These are phyloP conservation scores for Sporothrix dimorphospora DNA, from an alignment of 2,329 filamentous ascomycete species.

Conservation along the genomic window DNA sequence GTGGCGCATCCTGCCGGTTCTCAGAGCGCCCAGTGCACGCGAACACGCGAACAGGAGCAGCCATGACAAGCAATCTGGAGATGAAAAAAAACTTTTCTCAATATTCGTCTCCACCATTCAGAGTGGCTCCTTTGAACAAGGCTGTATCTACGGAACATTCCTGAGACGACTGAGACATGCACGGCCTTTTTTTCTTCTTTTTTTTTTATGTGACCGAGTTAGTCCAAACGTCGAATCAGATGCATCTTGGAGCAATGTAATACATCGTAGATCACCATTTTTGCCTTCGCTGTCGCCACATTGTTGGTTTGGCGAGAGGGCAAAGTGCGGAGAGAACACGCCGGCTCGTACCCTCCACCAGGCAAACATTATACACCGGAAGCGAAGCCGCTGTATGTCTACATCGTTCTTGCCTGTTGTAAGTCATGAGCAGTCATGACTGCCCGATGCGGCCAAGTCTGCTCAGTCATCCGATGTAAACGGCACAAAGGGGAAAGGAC, in stretches of 20 bases:
- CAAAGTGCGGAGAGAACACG: not conserved
- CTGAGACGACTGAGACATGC: not conserved
- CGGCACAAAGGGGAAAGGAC: not conserved
- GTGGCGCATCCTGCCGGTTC: conserved; percentile 18
- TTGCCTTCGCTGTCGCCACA: not conserved
- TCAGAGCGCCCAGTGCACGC: not conserved
- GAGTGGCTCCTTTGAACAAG: not conserved
- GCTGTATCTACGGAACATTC: not conserved
- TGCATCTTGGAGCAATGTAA: not conserved
- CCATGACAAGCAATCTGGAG: not conserved
- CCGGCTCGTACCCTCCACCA: not conserved
- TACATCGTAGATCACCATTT: not conserved
- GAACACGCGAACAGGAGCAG: not conserved
- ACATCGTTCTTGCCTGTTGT: not conserved
- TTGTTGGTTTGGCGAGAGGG: too few species aligned
- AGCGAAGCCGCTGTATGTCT: not conserved
- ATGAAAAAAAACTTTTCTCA: conserved; percentile 18
- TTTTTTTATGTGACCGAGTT: not conserved
- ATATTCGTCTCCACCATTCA: conserved; percentile 1
- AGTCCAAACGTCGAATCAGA: not conserved
- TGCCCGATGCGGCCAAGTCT: conserved; percentile 3
- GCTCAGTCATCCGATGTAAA: conserved; percentile 14
- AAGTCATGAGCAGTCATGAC: not conserved
- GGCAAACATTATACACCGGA: not conserved
- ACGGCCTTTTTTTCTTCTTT: not conserved